Base-by-base conservation (phyloP, 176 grass and related monocot species). In the Canna indica region DNA sequence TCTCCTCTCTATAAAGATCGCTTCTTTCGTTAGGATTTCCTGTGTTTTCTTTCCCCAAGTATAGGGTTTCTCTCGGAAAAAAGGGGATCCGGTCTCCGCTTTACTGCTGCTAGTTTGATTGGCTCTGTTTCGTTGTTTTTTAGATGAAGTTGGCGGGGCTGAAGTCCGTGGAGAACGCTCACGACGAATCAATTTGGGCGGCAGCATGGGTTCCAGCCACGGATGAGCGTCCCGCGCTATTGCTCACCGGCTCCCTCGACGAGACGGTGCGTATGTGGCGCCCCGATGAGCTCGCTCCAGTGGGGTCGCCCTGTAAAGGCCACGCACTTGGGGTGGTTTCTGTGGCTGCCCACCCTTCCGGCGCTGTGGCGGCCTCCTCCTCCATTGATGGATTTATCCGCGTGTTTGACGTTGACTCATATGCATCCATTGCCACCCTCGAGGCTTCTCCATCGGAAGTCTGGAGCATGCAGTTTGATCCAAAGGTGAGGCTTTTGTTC, bases 121-220 rank as follows among this genome's bases (percentile, higher is more conserved):
- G n/a, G n/a, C n/a, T n/a, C n/a, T n/a, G n/a, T n/a, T n/a, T n/a
- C n/a, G n/a, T n/a, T n/a, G n/a, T n/a, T n/a, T n/a, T 44, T 44
- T 11, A 38, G 63, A 66, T 38, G 34, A 66, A 66, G 63, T 38
- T 38, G 34, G 63, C 34, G 2, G 34, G 20, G 63, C 17, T 66
- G 18, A 39, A 39, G 24, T 38, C 63, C 7, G 75, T 84, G 52
- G 94, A 97, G 63, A 80, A 61, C 30, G 83, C 83, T 13, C 94
- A 97, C 75, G 89, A 97, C 25, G 88, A 97, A 59, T 97, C 94
- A n/a, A 76, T 97, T 78, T 97, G 86, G 94, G 94, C 94, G 58
- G 86, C 79, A 36, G 73, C 80, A 25, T 97, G 89, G 94, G 86
- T 84, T 36, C 88, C 92, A 1, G 81, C 88, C 13, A 73, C 72